Evolutionary conservation across 164 flowering plant genomes (phyloP).

Genomic region (Nymphaea thermarum): DNA sequence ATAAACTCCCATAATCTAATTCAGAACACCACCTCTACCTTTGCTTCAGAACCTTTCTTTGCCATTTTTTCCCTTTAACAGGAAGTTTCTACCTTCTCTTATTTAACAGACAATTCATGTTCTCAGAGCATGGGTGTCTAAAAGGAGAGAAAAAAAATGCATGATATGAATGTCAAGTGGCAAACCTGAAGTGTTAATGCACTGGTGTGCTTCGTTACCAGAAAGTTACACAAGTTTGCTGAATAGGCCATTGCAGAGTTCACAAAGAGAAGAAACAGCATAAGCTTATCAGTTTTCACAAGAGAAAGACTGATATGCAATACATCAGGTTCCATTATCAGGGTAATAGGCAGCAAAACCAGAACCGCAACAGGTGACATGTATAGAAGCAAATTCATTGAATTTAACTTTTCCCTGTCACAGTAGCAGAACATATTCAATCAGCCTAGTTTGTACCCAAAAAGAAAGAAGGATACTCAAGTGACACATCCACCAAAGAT

Average conservation of each 20-base stretch:
- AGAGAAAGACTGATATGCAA: slow-evolving; percentile 31
- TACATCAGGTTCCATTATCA: slow-evolving; percentile 73
- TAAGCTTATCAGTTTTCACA: slow-evolving; percentile 35
- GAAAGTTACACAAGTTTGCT: slow-evolving; percentile 77
- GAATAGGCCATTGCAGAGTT: slow-evolving; percentile 81
- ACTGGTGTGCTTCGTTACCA: slow-evolving; percentile 97
- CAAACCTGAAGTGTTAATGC: slow-evolving; percentile 92
- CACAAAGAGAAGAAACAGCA: slow-evolving; percentile 68
- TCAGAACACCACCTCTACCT: no score
- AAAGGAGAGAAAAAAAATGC: not conserved
- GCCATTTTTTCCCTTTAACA: no score
- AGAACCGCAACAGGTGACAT: slow-evolving; percentile 91
- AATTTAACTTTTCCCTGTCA: slow-evolving; percentile 88
- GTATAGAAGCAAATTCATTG: slow-evolving; percentile 89
- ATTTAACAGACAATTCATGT: not conserved
- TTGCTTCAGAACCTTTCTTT: no score
- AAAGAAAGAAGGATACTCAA: no score
- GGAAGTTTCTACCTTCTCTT: not conserved
- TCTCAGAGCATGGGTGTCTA: not conserved
- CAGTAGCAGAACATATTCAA: not conserved
- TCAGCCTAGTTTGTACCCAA: not conserved
- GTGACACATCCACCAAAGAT: no score
- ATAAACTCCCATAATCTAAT: no score
- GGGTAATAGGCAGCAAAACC: slow-evolving; percentile 55
- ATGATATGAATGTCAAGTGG: slow-evolving; percentile 1